Evolutionary conservation across 2,329 filamentous ascomycete species (phyloP).

Genomic region (Talaromyces piceae): DNA sequence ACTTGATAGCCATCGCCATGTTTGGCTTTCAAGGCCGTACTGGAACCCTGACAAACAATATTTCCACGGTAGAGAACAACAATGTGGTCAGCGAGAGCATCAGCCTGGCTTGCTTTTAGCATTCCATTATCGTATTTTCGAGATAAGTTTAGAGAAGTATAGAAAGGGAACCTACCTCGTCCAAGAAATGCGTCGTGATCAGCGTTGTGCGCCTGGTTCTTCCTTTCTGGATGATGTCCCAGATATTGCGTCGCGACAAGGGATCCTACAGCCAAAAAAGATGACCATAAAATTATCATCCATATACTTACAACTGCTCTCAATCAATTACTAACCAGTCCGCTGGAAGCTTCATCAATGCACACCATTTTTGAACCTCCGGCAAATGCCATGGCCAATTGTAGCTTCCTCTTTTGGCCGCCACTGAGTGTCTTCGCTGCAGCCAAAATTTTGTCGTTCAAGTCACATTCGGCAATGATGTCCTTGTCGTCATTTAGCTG

Average conservation of each 20-base stretch:
- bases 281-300: not conserved
- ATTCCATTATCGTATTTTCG: too few species aligned
- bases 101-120: slow-evolving; percentile 43
- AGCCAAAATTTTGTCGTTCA: slow-evolving; percentile 65
- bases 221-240: slow-evolving; percentile 85
- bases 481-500: slow-evolving; percentile 21
- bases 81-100: slow-evolving; percentile 81
- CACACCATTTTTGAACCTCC: slow-evolving; percentile 83
- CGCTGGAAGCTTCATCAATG: slow-evolving; percentile 84
- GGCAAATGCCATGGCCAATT: slow-evolving; percentile 91
- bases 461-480: slow-evolving; percentile 64
- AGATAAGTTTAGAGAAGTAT: not conserved
- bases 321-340: slow-evolving; percentile 40
- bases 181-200: slow-evolving; percentile 86
- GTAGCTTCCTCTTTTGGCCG: slow-evolving; percentile 85
- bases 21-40: slow-evolving; percentile 74
- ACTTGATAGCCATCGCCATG: slow-evolving; percentile 81
- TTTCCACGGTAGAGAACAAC: slow-evolving; percentile 79
- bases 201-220: slow-evolving; percentile 75
- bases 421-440: slow-evolving; percentile 73
- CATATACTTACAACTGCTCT: not conserved
- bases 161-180: slow-evolving; percentile 51
- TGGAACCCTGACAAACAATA: slow-evolving; percentile 73
- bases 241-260: slow-evolving; percentile 78
- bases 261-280: slow-evolving; percentile 56